Percentiles rank a stretch among this genome's conserved stretches.
Evolutionary conservation across 176 grass and related monocot species (phyloP).

Genomic region (Bothriochloa decipiens): DNA sequence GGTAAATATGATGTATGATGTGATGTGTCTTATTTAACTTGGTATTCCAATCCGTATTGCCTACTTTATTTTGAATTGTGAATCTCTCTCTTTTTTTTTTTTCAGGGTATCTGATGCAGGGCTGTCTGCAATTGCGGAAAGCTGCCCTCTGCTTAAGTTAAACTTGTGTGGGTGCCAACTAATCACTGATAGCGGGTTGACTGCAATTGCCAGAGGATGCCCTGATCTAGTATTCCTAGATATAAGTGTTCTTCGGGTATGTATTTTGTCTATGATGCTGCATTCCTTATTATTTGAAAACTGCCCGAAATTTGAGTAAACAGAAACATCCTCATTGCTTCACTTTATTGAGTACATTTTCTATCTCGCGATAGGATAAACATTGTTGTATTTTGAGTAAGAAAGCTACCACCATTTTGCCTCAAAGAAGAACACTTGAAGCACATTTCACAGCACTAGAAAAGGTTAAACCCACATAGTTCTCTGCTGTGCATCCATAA

Average conservation of each 20-base stretch:
- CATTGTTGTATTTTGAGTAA: neutral
- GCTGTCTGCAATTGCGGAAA: constrained; percentile 66
- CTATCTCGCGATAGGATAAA: neutral
- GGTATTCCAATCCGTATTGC: neutral
- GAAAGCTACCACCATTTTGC: neutral
- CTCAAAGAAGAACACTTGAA: neutral
- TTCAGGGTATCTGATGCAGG: constrained; percentile 76
- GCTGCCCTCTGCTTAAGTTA: constrained; percentile 68
- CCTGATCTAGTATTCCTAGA: constrained; percentile 77
- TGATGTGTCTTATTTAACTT: neutral
- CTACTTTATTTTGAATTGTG: constrained; percentile 3
- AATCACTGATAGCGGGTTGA: constrained; percentile 75
- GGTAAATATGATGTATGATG: constrained; percentile 47
- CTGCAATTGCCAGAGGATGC: constrained; percentile 74
- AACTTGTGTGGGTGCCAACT: constrained; percentile 70
- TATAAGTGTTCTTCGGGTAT: constrained; percentile 78
- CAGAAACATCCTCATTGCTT: neutral
- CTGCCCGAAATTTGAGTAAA: neutral
- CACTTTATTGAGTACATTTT: neutral
- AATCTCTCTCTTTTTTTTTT: constrained; percentile 1
- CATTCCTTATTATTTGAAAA: constrained; percentile 7
- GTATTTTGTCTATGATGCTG: constrained; percentile 1
- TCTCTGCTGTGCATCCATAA: neutral
- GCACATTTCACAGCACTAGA: neutral
- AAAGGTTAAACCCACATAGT: neutral